A percentile compares a stretch with the other conserved stretches of the same genome.
Conservation (phyloP, 257 asterid genomes). For the Solanum tarapatanum region DNA sequence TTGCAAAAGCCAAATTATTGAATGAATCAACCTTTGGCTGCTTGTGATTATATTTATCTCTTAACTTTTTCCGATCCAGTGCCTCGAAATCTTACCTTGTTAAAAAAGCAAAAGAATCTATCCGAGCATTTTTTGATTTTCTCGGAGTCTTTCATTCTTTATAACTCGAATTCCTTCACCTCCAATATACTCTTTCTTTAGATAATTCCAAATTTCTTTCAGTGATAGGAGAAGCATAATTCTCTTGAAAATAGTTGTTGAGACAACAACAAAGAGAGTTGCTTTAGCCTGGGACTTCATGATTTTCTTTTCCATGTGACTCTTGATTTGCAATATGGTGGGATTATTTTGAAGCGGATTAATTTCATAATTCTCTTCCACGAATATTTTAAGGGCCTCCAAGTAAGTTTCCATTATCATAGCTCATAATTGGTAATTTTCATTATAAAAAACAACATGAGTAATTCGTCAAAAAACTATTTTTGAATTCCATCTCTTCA, state of each 20-base stretch:
- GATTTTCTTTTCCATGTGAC: background rate
- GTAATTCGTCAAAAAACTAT: too few species aligned
- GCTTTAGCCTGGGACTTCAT: background rate
- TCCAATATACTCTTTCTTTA: background rate
- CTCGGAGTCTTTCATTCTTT: background rate
- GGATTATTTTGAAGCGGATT: background rate
- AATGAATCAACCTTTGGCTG: background rate
- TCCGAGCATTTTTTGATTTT: background rate
- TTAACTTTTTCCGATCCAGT: background rate
- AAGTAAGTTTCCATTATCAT: background rate
- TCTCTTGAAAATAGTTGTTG: background rate
- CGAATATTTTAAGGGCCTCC: background rate
- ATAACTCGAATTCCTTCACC: background rate
- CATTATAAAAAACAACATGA: background rate
- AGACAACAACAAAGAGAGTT: background rate
- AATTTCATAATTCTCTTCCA: background rate
- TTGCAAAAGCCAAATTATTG: background rate
- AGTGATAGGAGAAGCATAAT: background rate
- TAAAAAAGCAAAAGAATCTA: background rate
- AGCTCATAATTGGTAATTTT: background rate
- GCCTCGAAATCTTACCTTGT: background rate
- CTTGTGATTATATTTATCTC: too few species aligned
- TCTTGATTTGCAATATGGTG: background rate
- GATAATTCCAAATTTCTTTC: background rate
- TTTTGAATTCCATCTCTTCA: background rate